Evolutionary conservation across 202 grass and related monocot genomes (phyloP).

Genomic region (Cymbopogon flexuosus): DNA sequence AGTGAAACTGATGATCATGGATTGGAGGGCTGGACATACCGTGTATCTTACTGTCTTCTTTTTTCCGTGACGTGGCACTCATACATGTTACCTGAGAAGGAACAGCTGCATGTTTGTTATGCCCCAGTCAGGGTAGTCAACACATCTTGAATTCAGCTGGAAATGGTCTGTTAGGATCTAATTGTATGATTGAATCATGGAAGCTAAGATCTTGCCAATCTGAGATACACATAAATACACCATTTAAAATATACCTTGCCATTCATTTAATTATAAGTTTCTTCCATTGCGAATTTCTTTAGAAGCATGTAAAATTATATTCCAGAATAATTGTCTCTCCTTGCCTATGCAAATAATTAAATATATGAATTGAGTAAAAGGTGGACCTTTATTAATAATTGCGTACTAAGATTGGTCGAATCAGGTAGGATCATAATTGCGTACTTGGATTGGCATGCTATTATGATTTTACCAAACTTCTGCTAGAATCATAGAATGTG

Average conservation of each 20-base stretch:
- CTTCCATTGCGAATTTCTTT: neutral
- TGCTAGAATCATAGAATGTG: neutral
- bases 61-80: slow-evolving; percentile 19
- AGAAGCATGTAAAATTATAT: neutral
- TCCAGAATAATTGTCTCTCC: neutral
- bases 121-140: neutral
- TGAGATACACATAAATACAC: neutral
- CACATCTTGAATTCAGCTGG: neutral
- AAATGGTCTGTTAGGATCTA: neutral
- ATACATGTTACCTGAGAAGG: slow-evolving; percentile 8
- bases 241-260: neutral
- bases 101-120: neutral
- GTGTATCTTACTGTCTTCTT: neutral
- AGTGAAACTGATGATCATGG: neutral
- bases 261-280: neutral
- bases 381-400: neutral
- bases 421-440: neutral
- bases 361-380: neutral
- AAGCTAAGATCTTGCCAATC: neutral
- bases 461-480: neutral
- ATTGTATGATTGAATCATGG: neutral
- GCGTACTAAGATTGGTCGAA: neutral
- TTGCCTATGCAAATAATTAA: neutral
- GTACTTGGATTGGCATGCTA: too few species aligned
- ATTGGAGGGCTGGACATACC: neutral